phyloP scores from a whole-genome alignment of 2,329 filamentous ascomycete species.

The Claviceps lovelessii region DNA sequence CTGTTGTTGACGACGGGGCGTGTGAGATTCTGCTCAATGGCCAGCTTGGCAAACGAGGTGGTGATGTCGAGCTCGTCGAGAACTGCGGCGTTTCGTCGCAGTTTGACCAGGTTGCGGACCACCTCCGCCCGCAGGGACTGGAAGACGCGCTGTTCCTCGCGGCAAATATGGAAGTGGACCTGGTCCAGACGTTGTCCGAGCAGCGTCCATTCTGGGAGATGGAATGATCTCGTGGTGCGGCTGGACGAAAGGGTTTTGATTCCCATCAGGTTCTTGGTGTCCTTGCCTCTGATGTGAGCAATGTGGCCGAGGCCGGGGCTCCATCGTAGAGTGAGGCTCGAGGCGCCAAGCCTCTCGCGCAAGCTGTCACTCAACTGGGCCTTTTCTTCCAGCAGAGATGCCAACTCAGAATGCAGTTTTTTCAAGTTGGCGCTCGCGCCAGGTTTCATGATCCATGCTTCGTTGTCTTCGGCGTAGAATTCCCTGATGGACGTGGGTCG shows the following conservation, averaged over 20 bases:
- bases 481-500: conserved; percentile 35
- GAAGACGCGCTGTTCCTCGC: conserved; percentile 75
- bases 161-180: conserved; percentile 59
- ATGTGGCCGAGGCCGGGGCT: conserved; percentile 78
- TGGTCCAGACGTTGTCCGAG: conserved; percentile 72
- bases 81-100: conserved; percentile 79
- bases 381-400: conserved; percentile 46
- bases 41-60: conserved; percentile 70
- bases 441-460: conserved; percentile 51
- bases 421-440: conserved; percentile 52
- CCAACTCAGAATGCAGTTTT: conserved; percentile 54
- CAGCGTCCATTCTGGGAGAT: conserved; percentile 68
- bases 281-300: conserved; percentile 77
- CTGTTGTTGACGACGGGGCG: conserved; percentile 57
- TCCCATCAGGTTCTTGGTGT: conserved; percentile 30
- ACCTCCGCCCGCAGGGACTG: conserved; percentile 59
- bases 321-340: conserved; percentile 68
- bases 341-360: conserved; percentile 43
- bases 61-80: conserved; percentile 88
- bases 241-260: conserved; percentile 51
- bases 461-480: conserved; percentile 44
- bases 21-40: conserved; percentile 56
- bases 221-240: conserved; percentile 73
- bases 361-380: conserved; percentile 43
- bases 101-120: conserved; percentile 65